Percentiles rank a stretch among this genome's conserved stretches.
These are phyloP conservation scores for Allomyces macrogynus DNA, from an alignment of 192 early-diverging fungal species.

Conservation along the genomic window DNA sequence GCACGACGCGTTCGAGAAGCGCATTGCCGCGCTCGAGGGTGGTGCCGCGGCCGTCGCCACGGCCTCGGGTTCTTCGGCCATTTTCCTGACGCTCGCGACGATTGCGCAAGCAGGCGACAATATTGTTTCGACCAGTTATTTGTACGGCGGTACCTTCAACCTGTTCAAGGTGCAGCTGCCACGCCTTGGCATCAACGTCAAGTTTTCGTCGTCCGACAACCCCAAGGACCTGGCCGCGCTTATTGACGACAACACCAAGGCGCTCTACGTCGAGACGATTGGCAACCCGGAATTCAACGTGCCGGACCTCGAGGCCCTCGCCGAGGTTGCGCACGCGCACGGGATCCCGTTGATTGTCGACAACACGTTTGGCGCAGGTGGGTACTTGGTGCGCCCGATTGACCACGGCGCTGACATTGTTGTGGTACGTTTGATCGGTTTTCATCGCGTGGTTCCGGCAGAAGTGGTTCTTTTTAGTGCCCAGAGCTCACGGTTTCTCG, in stretches of 20 bases:
- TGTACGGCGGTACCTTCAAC: conserved; percentile 62
- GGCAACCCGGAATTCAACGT: conserved; percentile 82
- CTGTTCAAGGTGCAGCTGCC: conserved; percentile 73
- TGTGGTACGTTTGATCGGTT: conserved; percentile 19
- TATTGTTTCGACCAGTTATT: conserved; percentile 55
- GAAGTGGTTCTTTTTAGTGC: no score
- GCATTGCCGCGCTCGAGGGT: conserved; percentile 76
- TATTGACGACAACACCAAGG: conserved; percentile 82
- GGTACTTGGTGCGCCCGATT: conserved; percentile 62
- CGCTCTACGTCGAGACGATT: conserved; percentile 74
- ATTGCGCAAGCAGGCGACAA: conserved; percentile 67
- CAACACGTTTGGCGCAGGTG: conserved; percentile 90
- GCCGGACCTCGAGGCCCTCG: conserved; percentile 64
- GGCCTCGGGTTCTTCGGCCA: conserved; percentile 60
- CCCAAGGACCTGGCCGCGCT: conserved; percentile 48
- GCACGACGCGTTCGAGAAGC: conserved; percentile 34
- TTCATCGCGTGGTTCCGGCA: no score
- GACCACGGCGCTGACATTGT: conserved; percentile 92
- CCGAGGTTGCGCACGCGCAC: conserved; percentile 54
- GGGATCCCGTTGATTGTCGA: conserved; percentile 84
- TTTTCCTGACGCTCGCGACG: conserved; percentile 61
- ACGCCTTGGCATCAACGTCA: conserved; percentile 60
- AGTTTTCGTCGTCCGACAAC: conserved; percentile 52
- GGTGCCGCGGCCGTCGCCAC: conserved; percentile 49
- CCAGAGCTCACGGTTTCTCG: no score